Percentiles rank a stretch among this genome's conserved stretches.
Evolutionary conservation across 2,329 filamentous ascomycete species (phyloP).

Genomic region (Mycosphaerella sp.): DNA sequence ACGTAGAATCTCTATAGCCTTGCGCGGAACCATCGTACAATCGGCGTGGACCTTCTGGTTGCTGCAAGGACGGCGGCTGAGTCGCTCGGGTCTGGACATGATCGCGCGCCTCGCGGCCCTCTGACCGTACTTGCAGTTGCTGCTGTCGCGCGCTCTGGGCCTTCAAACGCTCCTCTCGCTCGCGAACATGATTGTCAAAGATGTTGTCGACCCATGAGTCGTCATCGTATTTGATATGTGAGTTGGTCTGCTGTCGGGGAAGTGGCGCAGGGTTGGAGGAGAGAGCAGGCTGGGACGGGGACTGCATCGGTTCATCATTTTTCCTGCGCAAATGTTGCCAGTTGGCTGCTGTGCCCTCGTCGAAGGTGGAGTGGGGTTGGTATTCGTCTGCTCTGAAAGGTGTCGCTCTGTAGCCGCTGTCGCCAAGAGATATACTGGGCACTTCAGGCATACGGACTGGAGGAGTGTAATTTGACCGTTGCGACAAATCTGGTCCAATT

Average conservation of each 20-base stretch:
- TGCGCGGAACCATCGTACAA: slow-evolving; percentile 4
- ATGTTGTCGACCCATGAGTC: slow-evolving; percentile 10
- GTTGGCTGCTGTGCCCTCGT: slow-evolving; percentile 17
- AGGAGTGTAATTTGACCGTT: not conserved
- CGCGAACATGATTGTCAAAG: slow-evolving; percentile 12
- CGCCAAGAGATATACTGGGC: slow-evolving; percentile 1
- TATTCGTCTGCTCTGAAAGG: slow-evolving; percentile 20
- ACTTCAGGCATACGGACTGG: not conserved
- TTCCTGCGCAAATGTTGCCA: slow-evolving; percentile 25
- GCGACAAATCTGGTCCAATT: not conserved
- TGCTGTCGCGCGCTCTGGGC: slow-evolving; percentile 2
- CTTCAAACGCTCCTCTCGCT: slow-evolving; percentile 6
- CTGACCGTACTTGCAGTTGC: not conserved
- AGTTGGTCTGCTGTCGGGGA: not conserved
- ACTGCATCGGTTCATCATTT: not conserved
- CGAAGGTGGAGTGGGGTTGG: slow-evolving; percentile 1
- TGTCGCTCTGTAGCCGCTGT: slow-evolving; percentile 18
- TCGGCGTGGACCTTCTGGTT: slow-evolving; percentile 3
- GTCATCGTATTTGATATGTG: slow-evolving; percentile 5
- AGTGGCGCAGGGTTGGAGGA: not conserved
- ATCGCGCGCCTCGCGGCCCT: not conserved
- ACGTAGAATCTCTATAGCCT: slow-evolving; percentile 3
- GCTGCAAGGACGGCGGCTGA: not conserved
- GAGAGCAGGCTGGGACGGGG: not conserved
- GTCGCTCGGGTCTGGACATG: too few relatives aligned